A percentile compares a stretch with the other conserved stretches of the same genome.
These are phyloP conservation scores for Tylopilus subfusipes DNA, from an alignment of 768 basidiomycete genomes.

Conservation along the genomic window DNA sequence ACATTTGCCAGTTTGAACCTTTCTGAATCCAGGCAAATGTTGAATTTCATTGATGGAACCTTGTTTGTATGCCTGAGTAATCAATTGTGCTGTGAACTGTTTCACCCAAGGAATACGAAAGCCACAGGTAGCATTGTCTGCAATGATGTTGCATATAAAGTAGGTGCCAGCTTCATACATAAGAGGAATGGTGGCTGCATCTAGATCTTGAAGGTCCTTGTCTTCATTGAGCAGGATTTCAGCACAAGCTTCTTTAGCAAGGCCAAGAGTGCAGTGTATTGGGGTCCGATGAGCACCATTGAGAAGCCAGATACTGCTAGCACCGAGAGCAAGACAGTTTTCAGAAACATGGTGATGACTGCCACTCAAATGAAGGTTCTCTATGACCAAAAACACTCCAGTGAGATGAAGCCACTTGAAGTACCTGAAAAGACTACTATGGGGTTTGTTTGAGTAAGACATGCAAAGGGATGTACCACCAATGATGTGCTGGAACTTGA, in stretches of 20 bases:
- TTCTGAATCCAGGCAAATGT: neutral
- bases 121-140: neutral
- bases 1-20: neutral
- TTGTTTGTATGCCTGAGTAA: neutral
- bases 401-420: constrained; percentile 5
- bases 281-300: neutral
- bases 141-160: neutral
- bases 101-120: neutral
- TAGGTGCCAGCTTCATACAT: constrained; percentile 5
- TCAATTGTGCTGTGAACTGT: neutral
- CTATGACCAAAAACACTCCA: neutral
- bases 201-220: neutral
- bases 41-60: neutral
- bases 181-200: neutral
- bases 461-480: constrained; percentile 5
- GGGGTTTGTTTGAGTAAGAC: no score
- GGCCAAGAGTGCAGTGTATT: accelerated
- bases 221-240: neutral
- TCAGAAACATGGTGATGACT: neutral
- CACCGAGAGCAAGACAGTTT: neutral
- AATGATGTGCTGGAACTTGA: neutral
- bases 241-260: neutral
- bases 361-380: neutral
- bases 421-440: constrained; percentile 1
- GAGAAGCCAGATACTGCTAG: neutral